phyloP scores from a whole-genome alignment of 2,329 filamentous ascomycete species.

The Apiospora arundinis region DNA sequence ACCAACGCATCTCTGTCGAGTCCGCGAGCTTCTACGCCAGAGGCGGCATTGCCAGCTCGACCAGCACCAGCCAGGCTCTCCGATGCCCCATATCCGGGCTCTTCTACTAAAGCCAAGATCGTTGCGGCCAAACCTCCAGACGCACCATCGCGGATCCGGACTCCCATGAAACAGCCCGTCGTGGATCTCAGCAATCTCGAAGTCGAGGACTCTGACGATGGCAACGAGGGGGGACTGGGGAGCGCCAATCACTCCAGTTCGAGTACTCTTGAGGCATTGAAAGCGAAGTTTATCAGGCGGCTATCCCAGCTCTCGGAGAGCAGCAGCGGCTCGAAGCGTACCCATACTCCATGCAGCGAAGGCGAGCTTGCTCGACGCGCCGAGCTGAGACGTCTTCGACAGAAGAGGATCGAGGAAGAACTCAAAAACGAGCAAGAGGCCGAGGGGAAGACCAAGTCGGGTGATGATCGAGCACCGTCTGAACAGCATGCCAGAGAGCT shows the following conservation, averaged over 20 bases:
- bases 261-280: slow-evolving; percentile 52
- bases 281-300: slow-evolving; percentile 51
- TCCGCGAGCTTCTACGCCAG: slow-evolving; percentile 28
- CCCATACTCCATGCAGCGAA: slow-evolving; percentile 51
- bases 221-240: slow-evolving; percentile 29
- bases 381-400: slow-evolving; percentile 61
- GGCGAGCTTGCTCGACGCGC: slow-evolving; percentile 62
- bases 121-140: neutral
- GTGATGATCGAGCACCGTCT: no score
- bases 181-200: slow-evolving; percentile 45
- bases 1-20: slow-evolving; percentile 26
- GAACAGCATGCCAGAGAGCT: neutral
- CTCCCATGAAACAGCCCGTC: slow-evolving; percentile 33
- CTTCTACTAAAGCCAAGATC: neutral
- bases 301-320: slow-evolving; percentile 52
- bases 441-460: slow-evolving; percentile 30
- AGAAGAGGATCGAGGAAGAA: slow-evolving; percentile 64
- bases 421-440: slow-evolving; percentile 53
- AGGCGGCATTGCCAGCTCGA: slow-evolving; percentile 31
- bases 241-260: slow-evolving; percentile 35
- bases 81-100: slow-evolving; percentile 26
- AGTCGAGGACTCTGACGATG: slow-evolving; percentile 46
- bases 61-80: slow-evolving; percentile 34
- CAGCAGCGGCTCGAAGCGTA: slow-evolving; percentile 46
- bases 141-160: slow-evolving; percentile 28